phyloP scores from a whole-genome alignment of 331 rosid genomes.

The Spiraea crenata region DNA sequence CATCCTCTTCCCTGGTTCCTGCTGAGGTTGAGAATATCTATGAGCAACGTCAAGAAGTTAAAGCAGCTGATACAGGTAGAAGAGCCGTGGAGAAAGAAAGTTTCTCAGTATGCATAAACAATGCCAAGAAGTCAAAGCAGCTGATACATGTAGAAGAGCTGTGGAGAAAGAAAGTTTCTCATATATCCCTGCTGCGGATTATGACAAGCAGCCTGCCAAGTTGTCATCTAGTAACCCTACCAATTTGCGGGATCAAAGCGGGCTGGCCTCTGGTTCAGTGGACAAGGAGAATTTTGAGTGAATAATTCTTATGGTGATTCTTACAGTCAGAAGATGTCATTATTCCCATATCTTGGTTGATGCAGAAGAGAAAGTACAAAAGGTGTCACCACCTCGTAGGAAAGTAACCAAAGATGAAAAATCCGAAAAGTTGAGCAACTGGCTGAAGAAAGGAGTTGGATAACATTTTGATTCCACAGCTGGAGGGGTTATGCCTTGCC shows the following conservation, averaged over 20 bases:
- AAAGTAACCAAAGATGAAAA: constrained; percentile 74
- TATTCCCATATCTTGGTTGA: constrained; percentile 56
- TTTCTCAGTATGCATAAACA: no score
- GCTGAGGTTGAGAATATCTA: constrained; percentile 49
- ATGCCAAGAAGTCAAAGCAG: no score
- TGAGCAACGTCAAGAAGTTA: constrained; percentile 65
- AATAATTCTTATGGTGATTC: constrained; percentile 51
- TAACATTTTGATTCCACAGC: constrained; percentile 3
- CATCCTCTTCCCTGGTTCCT: constrained; percentile 49
- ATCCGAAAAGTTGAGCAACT: constrained; percentile 60
- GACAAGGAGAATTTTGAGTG: constrained; percentile 58
- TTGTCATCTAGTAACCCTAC: constrained; percentile 42
- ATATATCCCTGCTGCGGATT: constrained; percentile 55
- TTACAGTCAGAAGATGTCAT: constrained; percentile 51
- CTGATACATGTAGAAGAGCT: constrained; percentile 37
- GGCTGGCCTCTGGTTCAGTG: constrained; percentile 41
- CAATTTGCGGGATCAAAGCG: constrained; percentile 58
- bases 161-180: constrained; percentile 58
- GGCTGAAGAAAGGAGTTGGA: constrained; percentile 46
- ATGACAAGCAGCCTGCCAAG: constrained; percentile 52
- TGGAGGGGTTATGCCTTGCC: neutral
- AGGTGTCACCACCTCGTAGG: constrained; percentile 85
- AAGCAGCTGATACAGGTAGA: constrained; percentile 37
- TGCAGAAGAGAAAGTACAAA: constrained; percentile 66
- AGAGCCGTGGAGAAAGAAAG: no score